Evolutionary conservation across 768 basidiomycete species (phyloP).

Genomic region (Leucosporidium scottii): DNA sequence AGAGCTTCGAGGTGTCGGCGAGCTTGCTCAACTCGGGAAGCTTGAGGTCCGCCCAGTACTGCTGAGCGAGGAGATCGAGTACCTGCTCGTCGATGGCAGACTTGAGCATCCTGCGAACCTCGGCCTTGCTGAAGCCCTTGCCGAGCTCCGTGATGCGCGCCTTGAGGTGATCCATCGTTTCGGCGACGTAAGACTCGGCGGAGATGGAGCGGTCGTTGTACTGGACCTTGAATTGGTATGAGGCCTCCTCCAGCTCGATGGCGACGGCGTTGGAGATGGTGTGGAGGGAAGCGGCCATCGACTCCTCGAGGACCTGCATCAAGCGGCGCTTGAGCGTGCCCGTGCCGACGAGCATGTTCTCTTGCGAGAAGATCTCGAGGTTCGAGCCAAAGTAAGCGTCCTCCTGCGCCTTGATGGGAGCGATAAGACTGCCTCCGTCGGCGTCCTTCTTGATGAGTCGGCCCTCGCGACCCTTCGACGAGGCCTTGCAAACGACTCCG

Average conservation of each 20-base stretch:
- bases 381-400: conserved; percentile 46
- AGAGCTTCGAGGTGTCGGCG: conserved; percentile 61
- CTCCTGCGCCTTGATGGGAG: conserved; percentile 51
- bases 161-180: conserved; percentile 90
- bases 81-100: conserved; percentile 90
- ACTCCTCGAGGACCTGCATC: conserved; percentile 96
- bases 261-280: conserved; percentile 96
- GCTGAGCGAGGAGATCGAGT: conserved; percentile 92
- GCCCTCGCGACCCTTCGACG: background rate
- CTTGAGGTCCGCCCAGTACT: conserved; percentile 93
- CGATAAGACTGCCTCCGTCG: conserved; percentile 40
- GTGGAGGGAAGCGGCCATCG: conserved; percentile 92
- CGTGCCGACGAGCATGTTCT: conserved; percentile 74
- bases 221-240: conserved; percentile 98
- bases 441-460: conserved; percentile 23
- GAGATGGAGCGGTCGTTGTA: conserved; percentile 92
- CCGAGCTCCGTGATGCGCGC: conserved; percentile 75
- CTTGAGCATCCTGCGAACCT: conserved; percentile 82
- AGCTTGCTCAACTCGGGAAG: conserved; percentile 65
- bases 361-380: conserved; percentile 25
- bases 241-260: conserved; percentile 90
- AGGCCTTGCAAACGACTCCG: conserved; percentile 77
- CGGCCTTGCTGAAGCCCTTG: conserved; percentile 74
- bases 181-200: conserved; percentile 94
- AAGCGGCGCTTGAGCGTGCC: conserved; percentile 79